Evolutionary conservation across 441 rosid species (phyloP).

Genomic region (Dalechampia spathulata): DNA sequence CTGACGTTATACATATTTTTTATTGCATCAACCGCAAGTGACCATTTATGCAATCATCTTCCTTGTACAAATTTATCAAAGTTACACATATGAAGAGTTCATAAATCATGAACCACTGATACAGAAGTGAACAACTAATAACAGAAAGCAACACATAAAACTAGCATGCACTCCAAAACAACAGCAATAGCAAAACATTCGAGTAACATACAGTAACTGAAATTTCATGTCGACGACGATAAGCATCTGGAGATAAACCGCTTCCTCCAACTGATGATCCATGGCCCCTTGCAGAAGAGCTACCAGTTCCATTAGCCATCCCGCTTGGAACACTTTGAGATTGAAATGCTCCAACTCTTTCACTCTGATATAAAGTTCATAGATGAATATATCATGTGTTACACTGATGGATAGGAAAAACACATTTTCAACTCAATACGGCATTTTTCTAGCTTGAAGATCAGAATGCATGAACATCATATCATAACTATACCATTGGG

Average conservation of each 20-base stretch:
- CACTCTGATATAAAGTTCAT: conserved; percentile 23
- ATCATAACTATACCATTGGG: no score
- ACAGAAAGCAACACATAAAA: background rate
- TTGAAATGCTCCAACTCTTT: conserved; percentile 31
- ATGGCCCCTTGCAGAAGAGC: conserved; percentile 38
- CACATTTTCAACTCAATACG: no score
- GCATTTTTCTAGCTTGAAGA: no score
- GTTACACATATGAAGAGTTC: background rate
- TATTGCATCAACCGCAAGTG: no score
- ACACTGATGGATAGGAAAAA: no score
- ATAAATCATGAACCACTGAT: background rate
- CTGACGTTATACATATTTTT: no score
- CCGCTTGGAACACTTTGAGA: conserved; percentile 46
- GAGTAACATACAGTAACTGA: conserved; percentile 57
- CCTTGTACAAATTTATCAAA: no score
- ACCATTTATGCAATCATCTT: no score
- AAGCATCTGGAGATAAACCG: conserved; percentile 56
- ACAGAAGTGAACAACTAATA: background rate
- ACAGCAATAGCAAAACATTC: background rate
- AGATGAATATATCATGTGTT: conserved; percentile 1
- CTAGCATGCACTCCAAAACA: background rate
- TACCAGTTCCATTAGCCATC: conserved; percentile 31
- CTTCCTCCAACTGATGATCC: conserved; percentile 37
- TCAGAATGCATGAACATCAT: no score
- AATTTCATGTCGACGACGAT: conserved; percentile 79